Base-by-base conservation (phyloP, 257 asterid genomes). In the Nicotiana benthamiana region DNA sequence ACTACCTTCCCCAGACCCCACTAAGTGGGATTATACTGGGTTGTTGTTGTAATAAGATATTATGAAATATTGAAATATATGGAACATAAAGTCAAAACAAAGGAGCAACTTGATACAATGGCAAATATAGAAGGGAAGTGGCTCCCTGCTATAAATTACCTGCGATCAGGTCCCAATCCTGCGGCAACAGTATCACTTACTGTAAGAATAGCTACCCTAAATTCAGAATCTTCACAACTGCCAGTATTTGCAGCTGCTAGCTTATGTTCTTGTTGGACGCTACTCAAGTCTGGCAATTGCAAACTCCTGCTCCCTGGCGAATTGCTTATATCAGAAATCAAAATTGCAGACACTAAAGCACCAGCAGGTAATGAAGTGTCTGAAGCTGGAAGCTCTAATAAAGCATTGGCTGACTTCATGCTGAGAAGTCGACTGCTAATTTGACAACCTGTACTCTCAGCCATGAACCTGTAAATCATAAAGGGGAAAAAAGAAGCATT, bases 401-500 rank as follows among this genome's bases (percentile, higher is more conserved):
- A 92, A 63, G 97, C 96, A 88, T 92, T 95, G 77, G 99, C 98
- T 61, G 97, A 92, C 87, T 90, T 95, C 98, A 95, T 93, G 87
- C 97, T 92, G 85, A 92, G 86, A 32, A 95, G 98, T 43, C 97
- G 93, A 80, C 98, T 95, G 83, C 99, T 95, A 77, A 85, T 83
- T 88, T 93, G 99, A 83, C 87, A 90, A 12, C 97, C 99, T 18
- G 98, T 93, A 90, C 97, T 95, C 91, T 92, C 97, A 80, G 98
- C 97, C 77, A 90, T 89, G 89, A 95, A 95, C 65, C 98, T 95
- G 88, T 76, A 82, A 75, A 51, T 81, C 62, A 82, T 76, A n/a
- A 28, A 77, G 77, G 6, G 18, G 59, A 0, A 1, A 36, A 12
- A 67, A n/a, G 54, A 67, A 61, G n/a, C 59, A 57, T 26, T 43